Conservation (phyloP, 305 asterid genomes). For the Fraxinus floribunda region DNA sequence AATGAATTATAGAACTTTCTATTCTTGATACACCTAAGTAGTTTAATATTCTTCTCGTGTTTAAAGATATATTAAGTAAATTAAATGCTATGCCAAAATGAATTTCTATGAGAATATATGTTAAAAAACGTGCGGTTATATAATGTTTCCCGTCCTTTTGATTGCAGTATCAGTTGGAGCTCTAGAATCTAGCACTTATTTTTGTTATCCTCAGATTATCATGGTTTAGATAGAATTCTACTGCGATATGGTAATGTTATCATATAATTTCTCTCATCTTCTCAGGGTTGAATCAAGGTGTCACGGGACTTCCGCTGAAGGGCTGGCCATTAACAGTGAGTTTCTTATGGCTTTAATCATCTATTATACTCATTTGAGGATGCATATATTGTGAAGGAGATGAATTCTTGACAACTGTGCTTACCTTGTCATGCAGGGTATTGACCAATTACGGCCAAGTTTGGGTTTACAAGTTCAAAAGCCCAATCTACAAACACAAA, state of each 20-base stretch:
- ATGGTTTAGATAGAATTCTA: neutral
- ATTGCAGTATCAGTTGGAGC: neutral
- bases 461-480: slow-evolving; percentile 93
- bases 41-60: neutral
- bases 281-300: slow-evolving; percentile 89
- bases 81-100: neutral
- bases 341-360: slow-evolving; percentile 28
- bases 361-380: slow-evolving; percentile 12
- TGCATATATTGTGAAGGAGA: neutral
- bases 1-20: neutral
- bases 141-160: neutral
- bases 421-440: slow-evolving; percentile 58
- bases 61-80: neutral
- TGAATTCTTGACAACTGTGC: slow-evolving; percentile 18
- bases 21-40: neutral
- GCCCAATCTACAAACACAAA: slow-evolving; percentile 75
- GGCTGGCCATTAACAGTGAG: slow-evolving; percentile 99
- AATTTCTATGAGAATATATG: neutral
- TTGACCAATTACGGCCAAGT: slow-evolving; percentile 82
- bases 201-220: neutral
- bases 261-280: slow-evolving; percentile 18
- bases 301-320: slow-evolving; percentile 84
- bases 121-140: neutral
- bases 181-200: neutral
- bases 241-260: neutral